phyloP scores from a whole-genome alignment of 108 stramenopile species.

The Seminavis robusta region DNA sequence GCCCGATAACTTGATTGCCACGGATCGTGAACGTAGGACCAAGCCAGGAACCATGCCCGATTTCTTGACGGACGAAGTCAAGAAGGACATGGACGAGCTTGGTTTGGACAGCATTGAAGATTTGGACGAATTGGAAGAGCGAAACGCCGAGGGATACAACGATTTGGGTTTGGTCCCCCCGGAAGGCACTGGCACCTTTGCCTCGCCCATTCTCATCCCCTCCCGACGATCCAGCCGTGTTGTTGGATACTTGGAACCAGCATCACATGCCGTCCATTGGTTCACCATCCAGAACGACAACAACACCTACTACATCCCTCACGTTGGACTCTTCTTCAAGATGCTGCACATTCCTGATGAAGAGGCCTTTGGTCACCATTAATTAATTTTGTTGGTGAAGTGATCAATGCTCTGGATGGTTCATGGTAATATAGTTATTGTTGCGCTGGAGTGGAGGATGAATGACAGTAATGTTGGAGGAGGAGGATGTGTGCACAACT shows the following conservation, averaged over 20 bases:
- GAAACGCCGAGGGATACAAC: conserved; percentile 85
- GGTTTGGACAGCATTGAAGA: conserved; percentile 82
- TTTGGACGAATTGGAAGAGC: conserved; percentile 82
- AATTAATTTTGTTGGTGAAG: too few relatives aligned
- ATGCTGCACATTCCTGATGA: conserved; percentile 87
- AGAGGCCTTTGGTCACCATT: conserved; percentile 56
- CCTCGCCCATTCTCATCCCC: conserved; percentile 86
- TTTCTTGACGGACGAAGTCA: conserved; percentile 55
- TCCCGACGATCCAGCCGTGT: conserved; percentile 66
- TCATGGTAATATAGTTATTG: too few relatives aligned
- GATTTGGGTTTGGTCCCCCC: conserved; percentile 86
- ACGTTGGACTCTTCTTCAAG: conserved; percentile 90
- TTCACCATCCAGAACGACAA: conserved; percentile 91
- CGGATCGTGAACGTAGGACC: conserved; percentile 66
- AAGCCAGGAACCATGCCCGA: conserved; percentile 67
- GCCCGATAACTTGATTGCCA: conserved; percentile 83
- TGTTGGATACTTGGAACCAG: conserved; percentile 87
- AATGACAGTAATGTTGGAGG: too few relatives aligned
- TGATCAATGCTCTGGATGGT: too few relatives aligned
- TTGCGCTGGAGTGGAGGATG: too few relatives aligned
- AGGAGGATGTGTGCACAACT: too few relatives aligned
- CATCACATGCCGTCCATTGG: conserved; percentile 86
- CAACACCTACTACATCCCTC: conserved; percentile 88
- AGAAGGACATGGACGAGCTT: conserved; percentile 85
- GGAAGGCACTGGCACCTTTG: conserved; percentile 79